A percentile compares a stretch with the other conserved stretches of the same genome.
Conservation (phyloP, 805 yeast species). For the Soucietia sequanensis region DNA sequence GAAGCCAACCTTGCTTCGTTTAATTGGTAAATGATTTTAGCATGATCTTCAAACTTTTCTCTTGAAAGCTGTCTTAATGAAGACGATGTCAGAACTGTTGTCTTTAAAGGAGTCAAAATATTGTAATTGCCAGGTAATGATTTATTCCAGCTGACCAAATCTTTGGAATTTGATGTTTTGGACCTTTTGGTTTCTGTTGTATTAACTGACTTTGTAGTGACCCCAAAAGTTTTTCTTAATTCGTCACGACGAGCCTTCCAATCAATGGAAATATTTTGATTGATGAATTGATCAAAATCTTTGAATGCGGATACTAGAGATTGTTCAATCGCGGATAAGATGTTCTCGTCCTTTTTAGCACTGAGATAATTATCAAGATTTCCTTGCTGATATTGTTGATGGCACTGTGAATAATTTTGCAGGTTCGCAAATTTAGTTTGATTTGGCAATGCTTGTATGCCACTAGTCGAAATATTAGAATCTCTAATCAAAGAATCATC, state of each 20-base stretch:
- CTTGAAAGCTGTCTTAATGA: conserved; percentile 35
- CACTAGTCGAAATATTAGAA: neutral
- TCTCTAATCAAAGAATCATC: too few relatives aligned
- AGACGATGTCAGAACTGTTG: conserved; percentile 10
- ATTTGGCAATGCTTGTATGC: conserved; percentile 6
- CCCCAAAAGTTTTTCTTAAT: conserved; percentile 70
- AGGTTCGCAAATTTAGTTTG: neutral
- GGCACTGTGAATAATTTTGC: neutral
- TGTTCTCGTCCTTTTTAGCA: conserved; percentile 77
- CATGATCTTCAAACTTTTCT: conserved; percentile 71
- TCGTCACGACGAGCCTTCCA: conserved; percentile 81
- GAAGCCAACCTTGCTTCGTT: conserved; percentile 64
- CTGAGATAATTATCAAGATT: conserved; percentile 62
- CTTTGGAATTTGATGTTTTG: conserved; percentile 13
- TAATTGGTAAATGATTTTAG: conserved; percentile 65
- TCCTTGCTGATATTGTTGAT: conserved; percentile 4
- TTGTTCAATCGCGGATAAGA: conserved; percentile 79
- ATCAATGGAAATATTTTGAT: conserved; percentile 70
- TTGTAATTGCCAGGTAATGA: conserved; percentile 30
- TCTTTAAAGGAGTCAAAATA: conserved; percentile 30
- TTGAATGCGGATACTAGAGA: conserved; percentile 68
- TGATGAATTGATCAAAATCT: conserved; percentile 80
- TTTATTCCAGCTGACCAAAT: conserved; percentile 35
- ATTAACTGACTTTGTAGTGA: conserved; percentile 14
- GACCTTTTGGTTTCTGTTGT: conserved; percentile 3